phyloP scores from a whole-genome alignment of 352 stramenopile genomes.

The Achlya hypogyna region DNA sequence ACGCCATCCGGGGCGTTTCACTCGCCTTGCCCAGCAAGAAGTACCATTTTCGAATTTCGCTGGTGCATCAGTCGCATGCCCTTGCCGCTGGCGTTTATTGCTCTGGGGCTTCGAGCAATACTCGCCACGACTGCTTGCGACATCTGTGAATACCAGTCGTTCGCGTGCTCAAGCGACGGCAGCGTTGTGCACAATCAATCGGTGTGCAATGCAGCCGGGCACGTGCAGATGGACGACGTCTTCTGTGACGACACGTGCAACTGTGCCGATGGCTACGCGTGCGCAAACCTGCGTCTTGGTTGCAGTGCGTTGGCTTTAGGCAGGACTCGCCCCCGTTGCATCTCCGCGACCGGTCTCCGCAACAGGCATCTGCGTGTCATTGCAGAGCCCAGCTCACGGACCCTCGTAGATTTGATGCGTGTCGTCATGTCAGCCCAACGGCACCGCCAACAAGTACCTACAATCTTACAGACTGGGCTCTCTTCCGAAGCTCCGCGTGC shows the following conservation, averaged over 20 bases:
- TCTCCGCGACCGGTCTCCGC: constrained; percentile 20
- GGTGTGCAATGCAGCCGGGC: constrained; percentile 46
- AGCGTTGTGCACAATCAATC: background rate
- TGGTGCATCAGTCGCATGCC: no score
- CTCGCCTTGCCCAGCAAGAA: no score
- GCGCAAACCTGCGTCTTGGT: constrained; percentile 53
- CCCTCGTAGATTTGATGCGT: constrained; percentile 35
- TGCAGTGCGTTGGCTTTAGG: constrained; percentile 64
- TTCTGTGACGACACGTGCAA: constrained; percentile 61
- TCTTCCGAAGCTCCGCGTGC: constrained; percentile 52
- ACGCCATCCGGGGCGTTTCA: no score
- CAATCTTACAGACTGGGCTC: constrained; percentile 52
- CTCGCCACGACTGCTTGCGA: background rate
- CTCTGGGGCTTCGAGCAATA: background rate
- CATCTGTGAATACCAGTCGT: background rate
- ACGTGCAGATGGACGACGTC: constrained; percentile 73
- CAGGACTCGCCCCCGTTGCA: constrained; percentile 54
- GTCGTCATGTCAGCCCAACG: constrained; percentile 31
- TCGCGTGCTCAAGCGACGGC: background rate
- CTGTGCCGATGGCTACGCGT: constrained; percentile 41
- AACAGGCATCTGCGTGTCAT: constrained; percentile 28
- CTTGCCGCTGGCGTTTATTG: background rate
- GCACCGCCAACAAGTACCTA: constrained; percentile 38
- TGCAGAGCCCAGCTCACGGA: constrained; percentile 41
- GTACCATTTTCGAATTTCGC: no score